Conservation (phyloP, 352 stramenopile genomes). For the Pythium scleroteichum region DNA sequence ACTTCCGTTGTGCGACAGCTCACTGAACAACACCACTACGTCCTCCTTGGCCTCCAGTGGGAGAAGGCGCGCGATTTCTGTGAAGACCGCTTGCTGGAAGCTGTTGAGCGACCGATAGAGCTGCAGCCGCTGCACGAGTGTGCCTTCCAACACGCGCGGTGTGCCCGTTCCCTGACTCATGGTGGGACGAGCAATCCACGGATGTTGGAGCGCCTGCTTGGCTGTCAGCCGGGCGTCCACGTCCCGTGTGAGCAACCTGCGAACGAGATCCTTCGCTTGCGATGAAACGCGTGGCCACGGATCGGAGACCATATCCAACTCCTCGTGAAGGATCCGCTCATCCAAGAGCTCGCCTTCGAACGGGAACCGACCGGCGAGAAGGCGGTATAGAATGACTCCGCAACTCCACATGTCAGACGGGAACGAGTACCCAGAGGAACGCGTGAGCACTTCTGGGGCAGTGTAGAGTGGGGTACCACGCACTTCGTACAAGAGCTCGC, state of each 20-base stretch:
- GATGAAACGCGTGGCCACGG: slow-evolving; percentile 57
- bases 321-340: slow-evolving; percentile 60
- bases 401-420: slow-evolving; percentile 82
- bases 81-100: slow-evolving; percentile 67
- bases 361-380: slow-evolving; percentile 63
- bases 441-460: slow-evolving; percentile 62
- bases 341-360: slow-evolving; percentile 64
- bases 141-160: slow-evolving; percentile 47
- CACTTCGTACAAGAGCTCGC: slow-evolving; percentile 44
- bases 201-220: slow-evolving; percentile 63
- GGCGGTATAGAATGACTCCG: slow-evolving; percentile 72
- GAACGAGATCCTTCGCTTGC: slow-evolving; percentile 59
- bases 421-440: slow-evolving; percentile 46
- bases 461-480: slow-evolving; percentile 76
- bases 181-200: slow-evolving; percentile 50
- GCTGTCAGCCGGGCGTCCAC: slow-evolving; percentile 43
- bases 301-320: slow-evolving; percentile 48
- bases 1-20: slow-evolving; percentile 54
- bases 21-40: slow-evolving; percentile 65
- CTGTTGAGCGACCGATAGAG: slow-evolving; percentile 73
- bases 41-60: slow-evolving; percentile 59
- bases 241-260: slow-evolving; percentile 52
- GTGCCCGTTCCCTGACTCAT: slow-evolving; percentile 1
- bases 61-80: slow-evolving; percentile 51
- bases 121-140: slow-evolving; percentile 72